These are phyloP conservation scores for Penicillium cataractarum DNA, from an alignment of 495 filamentous ascomycete species.

Conservation along the genomic window DNA sequence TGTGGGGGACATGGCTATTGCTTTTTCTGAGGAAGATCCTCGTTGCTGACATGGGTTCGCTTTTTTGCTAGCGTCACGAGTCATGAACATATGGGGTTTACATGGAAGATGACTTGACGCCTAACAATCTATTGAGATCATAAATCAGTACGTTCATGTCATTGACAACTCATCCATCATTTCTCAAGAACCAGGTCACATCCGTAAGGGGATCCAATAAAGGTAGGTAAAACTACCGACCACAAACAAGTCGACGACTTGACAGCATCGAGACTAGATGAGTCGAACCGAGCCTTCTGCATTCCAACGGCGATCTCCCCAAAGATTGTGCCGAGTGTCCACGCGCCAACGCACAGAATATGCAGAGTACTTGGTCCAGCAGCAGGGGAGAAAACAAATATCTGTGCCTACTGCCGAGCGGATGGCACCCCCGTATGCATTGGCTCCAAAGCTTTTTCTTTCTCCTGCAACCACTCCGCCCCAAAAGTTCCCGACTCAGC, in stretches of 20 bases:
- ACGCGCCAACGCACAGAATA: background rate
- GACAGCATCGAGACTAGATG: background rate
- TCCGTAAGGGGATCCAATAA: background rate
- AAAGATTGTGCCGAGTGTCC: background rate
- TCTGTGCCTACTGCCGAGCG: slow-evolving; percentile 14
- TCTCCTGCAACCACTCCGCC: slow-evolving; percentile 7
- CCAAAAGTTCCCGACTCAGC: slow-evolving; percentile 15
- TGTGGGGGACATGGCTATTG: background rate
- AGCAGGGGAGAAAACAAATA: background rate
- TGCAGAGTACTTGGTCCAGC: background rate
- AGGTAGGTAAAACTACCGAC: background rate
- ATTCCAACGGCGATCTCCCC: background rate
- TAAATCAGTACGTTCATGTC: too few species aligned
- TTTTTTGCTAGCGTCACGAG: background rate
- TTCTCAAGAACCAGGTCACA: background rate
- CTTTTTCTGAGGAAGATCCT: background rate
- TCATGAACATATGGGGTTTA: background rate
- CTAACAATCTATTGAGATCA: background rate
- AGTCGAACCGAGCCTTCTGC: background rate
- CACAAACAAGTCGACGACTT: background rate
- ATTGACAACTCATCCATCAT: background rate
- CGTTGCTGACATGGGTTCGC: slow-evolving; percentile 1
- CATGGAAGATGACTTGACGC: background rate
- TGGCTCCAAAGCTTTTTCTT: slow-evolving; percentile 16
- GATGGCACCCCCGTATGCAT: slow-evolving; percentile 19